These are phyloP conservation scores for Grigorovia yakushimaensis DNA, from an alignment of 805 yeast genomes.

Conservation along the genomic window DNA sequence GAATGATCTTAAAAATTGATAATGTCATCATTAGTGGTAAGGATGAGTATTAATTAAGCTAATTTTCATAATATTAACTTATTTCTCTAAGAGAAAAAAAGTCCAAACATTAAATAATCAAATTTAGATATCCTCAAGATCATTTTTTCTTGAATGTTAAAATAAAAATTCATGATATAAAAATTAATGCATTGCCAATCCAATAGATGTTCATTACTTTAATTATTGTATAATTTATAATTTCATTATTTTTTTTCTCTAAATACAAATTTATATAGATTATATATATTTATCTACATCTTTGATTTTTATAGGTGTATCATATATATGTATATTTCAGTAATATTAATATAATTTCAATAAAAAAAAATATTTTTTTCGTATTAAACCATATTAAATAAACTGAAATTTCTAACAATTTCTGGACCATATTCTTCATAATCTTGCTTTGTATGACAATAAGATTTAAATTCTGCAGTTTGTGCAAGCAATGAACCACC, in stretches of 20 bases:
- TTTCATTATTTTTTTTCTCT: not conserved
- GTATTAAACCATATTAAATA: conserved; percentile 80
- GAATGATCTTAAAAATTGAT: conserved; percentile 96
- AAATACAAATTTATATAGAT: not conserved
- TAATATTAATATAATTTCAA: no score
- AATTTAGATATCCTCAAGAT: no score
- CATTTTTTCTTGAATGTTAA: not conserved
- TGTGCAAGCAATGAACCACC: conserved; percentile 97
- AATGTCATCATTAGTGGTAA: conserved; percentile 89
- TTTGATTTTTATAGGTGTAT: no score
- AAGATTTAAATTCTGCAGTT: conserved; percentile 91
- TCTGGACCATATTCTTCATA: conserved; percentile 97
- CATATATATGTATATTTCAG: not conserved
- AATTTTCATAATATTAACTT: not conserved
- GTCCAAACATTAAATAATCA: no score
- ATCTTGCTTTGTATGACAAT: conserved; percentile 94
- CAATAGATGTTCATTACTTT: no score
- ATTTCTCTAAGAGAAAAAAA: no score
- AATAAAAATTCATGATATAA: not conserved
- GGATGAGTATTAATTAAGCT: conserved; percentile 45
- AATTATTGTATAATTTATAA: not conserved
- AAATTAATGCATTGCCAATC: not conserved
- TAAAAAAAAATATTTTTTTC: no score
- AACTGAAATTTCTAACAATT: conserved; percentile 92
- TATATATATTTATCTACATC: not conserved